Base-by-base conservation (phyloP, 1,284 basidiomycete genomes). In the Neolentinus lepideus region DNA sequence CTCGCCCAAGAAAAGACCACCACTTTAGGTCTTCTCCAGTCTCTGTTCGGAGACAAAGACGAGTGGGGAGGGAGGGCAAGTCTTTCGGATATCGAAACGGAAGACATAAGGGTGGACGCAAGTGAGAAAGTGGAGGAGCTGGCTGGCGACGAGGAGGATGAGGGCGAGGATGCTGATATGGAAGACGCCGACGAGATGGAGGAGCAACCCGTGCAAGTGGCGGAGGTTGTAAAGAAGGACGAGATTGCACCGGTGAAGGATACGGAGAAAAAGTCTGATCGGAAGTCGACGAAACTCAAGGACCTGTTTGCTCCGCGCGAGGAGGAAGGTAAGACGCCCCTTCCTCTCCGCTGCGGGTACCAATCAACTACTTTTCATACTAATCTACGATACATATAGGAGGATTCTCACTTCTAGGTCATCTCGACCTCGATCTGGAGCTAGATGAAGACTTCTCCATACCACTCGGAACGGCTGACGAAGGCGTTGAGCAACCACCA, bases 291-390 rank as follows among this genome's bases (percentile, higher is more conserved):
- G 16, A 74, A 74, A 36, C 72, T 90, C 21, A 88, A 87, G 62
- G 83, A 86, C 59, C 69, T 90, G 1, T 89, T 90, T 59, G 83
- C 81, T 11, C 85, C 86, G 0, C 73, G 74, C 25, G 81, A 83
- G 56, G 81, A 84, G 57, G 80, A 86, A 63, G 80, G 86, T 85
- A 58, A 16, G 74, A 64, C 14, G 45, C 25, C 55, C 33, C 22
- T 54, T 19, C 16, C 16, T 46, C 11, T 21, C 16, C 27, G 21
- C n/a, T 31, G 46, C 52, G 24, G 54, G 6, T 51, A 29, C 29
- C 29, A 31, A 6, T 31, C 6, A 31, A 31, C 29, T 31, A n/a
- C n/a, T n/a, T n/a, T n/a, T n/a, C 33, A 48, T 25, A 26, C 47
- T 50, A 22, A 47, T 33, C 31, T 10, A 33, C 33, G 29, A 14